A percentile compares a stretch with the other conserved stretches of the same genome.
Evolutionary conservation across 164 flowering plant genomes (phyloP).

Genomic region (Amborella trichopoda): DNA sequence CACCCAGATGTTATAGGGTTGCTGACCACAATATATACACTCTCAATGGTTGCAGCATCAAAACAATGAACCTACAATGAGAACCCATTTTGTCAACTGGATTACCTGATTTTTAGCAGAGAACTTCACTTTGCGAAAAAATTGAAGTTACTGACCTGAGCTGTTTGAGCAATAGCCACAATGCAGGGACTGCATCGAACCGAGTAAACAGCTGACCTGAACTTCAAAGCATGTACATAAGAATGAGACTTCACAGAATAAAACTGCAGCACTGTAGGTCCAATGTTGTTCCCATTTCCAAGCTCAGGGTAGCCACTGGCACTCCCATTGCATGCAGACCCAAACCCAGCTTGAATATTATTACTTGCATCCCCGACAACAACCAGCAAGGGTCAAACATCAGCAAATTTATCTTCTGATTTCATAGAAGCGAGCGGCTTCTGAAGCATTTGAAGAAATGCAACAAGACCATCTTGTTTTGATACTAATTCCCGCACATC

Average conservation of each 20-base stretch:
- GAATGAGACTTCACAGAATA: slow-evolving; percentile 66
- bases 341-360: slow-evolving; percentile 26
- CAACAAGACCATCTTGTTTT: slow-evolving; percentile 59
- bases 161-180: slow-evolving; percentile 55
- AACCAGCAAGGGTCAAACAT: slow-evolving; percentile 49
- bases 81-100: no score
- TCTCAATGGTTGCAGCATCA: slow-evolving; percentile 62
- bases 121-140: no score
- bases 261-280: slow-evolving; percentile 51
- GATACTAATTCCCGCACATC: slow-evolving; percentile 57
- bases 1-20: slow-evolving; percentile 33
- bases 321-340: slow-evolving; percentile 20
- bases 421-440: slow-evolving; percentile 31
- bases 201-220: slow-evolving; percentile 52
- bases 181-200: slow-evolving; percentile 72
- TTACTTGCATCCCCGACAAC: slow-evolving; percentile 42
- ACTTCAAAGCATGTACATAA: slow-evolving; percentile 54
- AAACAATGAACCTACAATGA: slow-evolving; percentile 76
- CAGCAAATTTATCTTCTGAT: slow-evolving; percentile 40
- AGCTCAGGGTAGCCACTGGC: slow-evolving; percentile 18
- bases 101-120: no score
- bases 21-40: slow-evolving; percentile 53
- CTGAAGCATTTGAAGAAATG: slow-evolving; percentile 60
- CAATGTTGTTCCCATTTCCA: slow-evolving; percentile 20
- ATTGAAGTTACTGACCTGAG: slow-evolving; percentile 69